A percentile compares a stretch with the other conserved stretches of the same genome.
Conservation (phyloP, 1,284 basidiomycete genomes). For the Ceratobasidium sp. region DNA sequence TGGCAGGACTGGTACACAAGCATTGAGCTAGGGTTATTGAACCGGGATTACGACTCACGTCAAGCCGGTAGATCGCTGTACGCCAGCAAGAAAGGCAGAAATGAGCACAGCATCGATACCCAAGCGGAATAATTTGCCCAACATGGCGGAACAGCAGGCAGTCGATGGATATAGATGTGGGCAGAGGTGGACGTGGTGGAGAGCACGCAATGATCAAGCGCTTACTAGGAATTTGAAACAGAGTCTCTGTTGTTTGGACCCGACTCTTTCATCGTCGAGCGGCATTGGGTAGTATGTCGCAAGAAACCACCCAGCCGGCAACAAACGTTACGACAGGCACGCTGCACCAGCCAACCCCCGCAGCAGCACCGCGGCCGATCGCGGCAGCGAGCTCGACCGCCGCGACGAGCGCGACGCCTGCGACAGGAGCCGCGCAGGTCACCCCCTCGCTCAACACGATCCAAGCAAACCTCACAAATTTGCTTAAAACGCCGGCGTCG, state of each 20-base stretch:
- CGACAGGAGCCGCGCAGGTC: slow-evolving; percentile 5
- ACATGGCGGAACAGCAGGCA: slow-evolving; percentile 59
- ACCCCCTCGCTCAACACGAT: slow-evolving; percentile 32
- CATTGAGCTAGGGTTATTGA: slow-evolving; percentile 12
- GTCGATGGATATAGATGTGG: background rate
- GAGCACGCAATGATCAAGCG: slow-evolving; percentile 29
- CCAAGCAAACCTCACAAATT: slow-evolving; percentile 32
- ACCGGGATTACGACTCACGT: slow-evolving; percentile 66
- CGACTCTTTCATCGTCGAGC: background rate
- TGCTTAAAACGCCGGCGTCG: slow-evolving; percentile 29
- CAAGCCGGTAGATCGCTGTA: slow-evolving; percentile 82
- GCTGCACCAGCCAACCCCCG: slow-evolving; percentile 31
- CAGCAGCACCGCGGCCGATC: slow-evolving; percentile 14
- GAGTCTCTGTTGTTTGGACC: slow-evolving; percentile 34
- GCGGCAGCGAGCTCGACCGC: slow-evolving; percentile 6
- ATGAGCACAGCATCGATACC: slow-evolving; percentile 82
- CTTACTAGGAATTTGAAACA: slow-evolving; percentile 35
- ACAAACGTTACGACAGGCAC: slow-evolving; percentile 12
- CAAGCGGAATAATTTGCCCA: slow-evolving; percentile 74
- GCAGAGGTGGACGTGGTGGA: slow-evolving; percentile 18
- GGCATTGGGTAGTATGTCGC: slow-evolving; percentile 24
- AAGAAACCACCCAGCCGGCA: slow-evolving; percentile 26
- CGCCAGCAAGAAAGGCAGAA: slow-evolving; percentile 81
- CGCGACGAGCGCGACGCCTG: background rate
- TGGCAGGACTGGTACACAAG: slow-evolving; percentile 65